Conservation (phyloP, 2,329 filamentous ascomycete genomes). For the Davidsoniella eucalypti region DNA sequence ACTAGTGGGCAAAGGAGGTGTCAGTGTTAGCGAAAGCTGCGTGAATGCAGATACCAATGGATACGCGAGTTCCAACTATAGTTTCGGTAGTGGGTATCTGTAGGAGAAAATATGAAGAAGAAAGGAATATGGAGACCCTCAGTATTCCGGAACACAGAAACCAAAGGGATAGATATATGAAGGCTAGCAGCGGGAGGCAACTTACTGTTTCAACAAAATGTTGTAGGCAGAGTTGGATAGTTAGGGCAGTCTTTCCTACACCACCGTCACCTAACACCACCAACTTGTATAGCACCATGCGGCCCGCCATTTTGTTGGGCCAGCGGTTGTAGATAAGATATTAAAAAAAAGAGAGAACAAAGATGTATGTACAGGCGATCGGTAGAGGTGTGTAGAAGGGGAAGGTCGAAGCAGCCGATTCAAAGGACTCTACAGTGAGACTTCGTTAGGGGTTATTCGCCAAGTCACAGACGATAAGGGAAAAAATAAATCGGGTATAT, state of each 20-base stretch:
- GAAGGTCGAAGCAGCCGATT: no score
- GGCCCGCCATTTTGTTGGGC: constrained; percentile 51
- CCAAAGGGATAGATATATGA: background rate
- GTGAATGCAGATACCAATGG: background rate
- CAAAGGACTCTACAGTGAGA: no score
- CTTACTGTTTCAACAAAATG: constrained; percentile 90
- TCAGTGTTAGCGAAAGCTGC: background rate
- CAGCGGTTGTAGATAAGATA: no score
- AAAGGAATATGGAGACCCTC: no score
- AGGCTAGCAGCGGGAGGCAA: constrained; percentile 13
- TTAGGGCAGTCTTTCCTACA: constrained; percentile 85
- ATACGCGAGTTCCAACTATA: background rate
- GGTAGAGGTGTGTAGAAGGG: no score
- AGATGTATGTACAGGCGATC: no score
- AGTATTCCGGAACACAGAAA: background rate
- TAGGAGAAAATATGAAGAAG: background rate
- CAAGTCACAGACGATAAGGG: no score
- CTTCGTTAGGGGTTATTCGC: no score
- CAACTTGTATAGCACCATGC: constrained; percentile 92
- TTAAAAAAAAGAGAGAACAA: no score
- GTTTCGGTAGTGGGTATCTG: background rate
- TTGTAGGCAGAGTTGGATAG: constrained; percentile 91
- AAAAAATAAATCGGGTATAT: no score
- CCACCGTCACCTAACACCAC: constrained; percentile 90
- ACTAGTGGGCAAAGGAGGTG: constrained; percentile 28